Percentiles rank a stretch among this genome's conserved stretches.
Evolutionary conservation across 2,329 filamentous ascomycete genomes (phyloP).

Genomic region (Cryphonectria nitschkei): DNA sequence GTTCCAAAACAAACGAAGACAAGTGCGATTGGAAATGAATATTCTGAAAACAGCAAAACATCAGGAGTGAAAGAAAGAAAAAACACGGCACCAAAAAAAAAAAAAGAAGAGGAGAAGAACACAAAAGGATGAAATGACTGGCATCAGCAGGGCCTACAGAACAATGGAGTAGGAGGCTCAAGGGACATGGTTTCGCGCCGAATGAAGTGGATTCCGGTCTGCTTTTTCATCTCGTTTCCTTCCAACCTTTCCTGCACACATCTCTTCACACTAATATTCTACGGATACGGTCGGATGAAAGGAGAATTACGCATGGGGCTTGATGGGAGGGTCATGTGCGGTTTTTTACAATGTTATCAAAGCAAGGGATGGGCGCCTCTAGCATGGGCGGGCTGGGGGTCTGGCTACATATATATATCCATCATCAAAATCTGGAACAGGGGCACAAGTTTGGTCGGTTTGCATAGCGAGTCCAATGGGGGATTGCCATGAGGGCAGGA

Average conservation of each 20-base stretch:
- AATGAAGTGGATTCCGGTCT: neutral
- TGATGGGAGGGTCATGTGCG: neutral
- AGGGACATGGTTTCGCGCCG: neutral
- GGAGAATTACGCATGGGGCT: neutral
- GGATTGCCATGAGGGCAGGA: conserved; percentile 13
- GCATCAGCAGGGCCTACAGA: neutral
- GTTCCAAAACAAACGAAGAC: neutral
- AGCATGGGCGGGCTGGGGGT: conserved; percentile 6
- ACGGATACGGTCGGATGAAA: neutral
- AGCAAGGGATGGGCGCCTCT: neutral
- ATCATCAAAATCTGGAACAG: neutral
- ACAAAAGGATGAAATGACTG: neutral
- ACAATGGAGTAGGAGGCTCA: neutral
- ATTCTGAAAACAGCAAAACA: neutral
- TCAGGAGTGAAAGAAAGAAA: neutral
- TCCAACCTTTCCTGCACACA: neutral
- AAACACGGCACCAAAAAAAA: neutral
- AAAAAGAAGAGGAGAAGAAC: neutral
- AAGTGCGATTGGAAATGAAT: neutral
- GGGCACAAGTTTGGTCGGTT: conserved; percentile 16
- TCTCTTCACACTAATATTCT: conserved; percentile 1
- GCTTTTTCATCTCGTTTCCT: neutral
- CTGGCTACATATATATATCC: neutral
- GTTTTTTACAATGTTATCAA: conserved; percentile 3
- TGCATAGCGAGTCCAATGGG: conserved; percentile 28